Conservation (phyloP, 768 basidiomycete species). For the Termitomyces titanicus region DNA sequence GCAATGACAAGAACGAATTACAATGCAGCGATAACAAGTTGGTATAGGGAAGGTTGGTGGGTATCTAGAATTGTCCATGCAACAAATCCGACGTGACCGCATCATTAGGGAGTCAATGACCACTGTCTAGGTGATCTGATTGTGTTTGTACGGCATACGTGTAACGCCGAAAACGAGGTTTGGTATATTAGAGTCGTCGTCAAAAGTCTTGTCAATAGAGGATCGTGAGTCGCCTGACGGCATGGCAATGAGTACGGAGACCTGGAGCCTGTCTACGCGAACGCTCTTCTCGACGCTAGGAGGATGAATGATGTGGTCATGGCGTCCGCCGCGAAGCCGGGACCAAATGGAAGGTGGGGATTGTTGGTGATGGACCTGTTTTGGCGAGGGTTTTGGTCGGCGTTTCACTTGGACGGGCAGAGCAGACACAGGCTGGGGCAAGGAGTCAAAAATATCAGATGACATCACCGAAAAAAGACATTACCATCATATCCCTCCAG, state of each 20-base stretch:
- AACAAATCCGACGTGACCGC: conserved; percentile 5
- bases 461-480: conserved; percentile 12
- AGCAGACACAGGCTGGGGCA: conserved; percentile 33
- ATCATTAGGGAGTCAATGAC: conserved; percentile 1
- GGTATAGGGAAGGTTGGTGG: not conserved
- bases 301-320: conserved; percentile 2
- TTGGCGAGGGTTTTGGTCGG: conserved; percentile 23
- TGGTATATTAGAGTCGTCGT: conserved; percentile 39
- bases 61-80: not conserved
- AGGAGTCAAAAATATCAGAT: conserved; percentile 6
- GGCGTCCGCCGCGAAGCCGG: not conserved
- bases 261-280: conserved; percentile 40
- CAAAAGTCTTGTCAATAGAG: conserved; percentile 11
- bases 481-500: conserved; percentile 51
- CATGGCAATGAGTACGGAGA: conserved; percentile 59
- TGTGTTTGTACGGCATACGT: conserved; percentile 28
- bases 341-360: not conserved
- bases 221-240: conserved; percentile 31
- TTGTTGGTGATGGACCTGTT: conserved; percentile 9
- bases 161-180: conserved; percentile 48
- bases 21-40: not conserved
- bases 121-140: conserved; percentile 6
- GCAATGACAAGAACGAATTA: not conserved
- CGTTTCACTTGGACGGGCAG: conserved; percentile 32
- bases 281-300: conserved; percentile 3